Percentiles rank a stretch among this genome's conserved stretches.
Evolutionary conservation across 108 stramenopile genomes (phyloP).

Genomic region (Cafeteria roenbergensis): DNA sequence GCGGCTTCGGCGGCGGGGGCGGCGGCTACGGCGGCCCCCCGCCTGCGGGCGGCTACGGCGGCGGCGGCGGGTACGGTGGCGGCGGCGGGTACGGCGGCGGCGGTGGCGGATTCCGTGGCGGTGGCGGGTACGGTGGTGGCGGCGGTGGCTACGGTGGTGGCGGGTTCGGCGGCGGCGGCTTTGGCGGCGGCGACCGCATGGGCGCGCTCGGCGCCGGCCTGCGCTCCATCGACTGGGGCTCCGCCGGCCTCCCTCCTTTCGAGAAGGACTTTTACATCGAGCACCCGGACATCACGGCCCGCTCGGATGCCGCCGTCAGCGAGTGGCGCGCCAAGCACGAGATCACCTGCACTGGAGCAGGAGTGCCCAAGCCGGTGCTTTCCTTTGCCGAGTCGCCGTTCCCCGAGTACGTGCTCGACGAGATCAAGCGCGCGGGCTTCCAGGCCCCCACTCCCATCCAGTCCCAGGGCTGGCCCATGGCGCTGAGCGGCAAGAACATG

Average conservation of each 20-base stretch:
- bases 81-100: neutral
- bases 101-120: neutral
- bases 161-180: conserved; percentile 1
- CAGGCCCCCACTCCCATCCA: conserved; percentile 91
- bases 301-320: conserved; percentile 61
- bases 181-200: neutral
- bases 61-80: neutral
- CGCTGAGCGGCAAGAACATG: conserved; percentile 83
- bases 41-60: neutral
- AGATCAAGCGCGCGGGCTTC: conserved; percentile 86
- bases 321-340: conserved; percentile 69
- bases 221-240: conserved; percentile 51
- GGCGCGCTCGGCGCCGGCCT: neutral
- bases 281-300: conserved; percentile 81
- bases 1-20: neutral
- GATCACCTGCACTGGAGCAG: conserved; percentile 64
- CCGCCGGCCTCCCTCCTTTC: conserved; percentile 66
- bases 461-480: conserved; percentile 99
- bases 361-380: conserved; percentile 85
- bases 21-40: neutral
- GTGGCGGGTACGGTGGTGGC: neutral
- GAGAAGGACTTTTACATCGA: conserved; percentile 99
- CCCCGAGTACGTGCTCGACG: conserved; percentile 81
- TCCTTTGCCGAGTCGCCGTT: conserved; percentile 87
- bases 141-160: neutral